Evolutionary conservation across 73 alveolate species (phyloP).

Genomic region (Tetrahymena thermophila): DNA sequence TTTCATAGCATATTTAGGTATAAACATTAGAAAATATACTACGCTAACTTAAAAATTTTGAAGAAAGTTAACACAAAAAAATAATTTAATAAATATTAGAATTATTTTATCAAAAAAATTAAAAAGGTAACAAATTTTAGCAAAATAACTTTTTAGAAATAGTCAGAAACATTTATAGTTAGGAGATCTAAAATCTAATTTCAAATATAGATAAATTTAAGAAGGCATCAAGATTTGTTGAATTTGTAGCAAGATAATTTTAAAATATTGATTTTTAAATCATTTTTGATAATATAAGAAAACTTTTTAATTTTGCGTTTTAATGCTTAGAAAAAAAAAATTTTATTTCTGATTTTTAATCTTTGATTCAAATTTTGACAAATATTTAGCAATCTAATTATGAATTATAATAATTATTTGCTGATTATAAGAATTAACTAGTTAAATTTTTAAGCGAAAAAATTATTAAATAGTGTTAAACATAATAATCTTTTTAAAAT

Average conservation of each 20-base stretch:
- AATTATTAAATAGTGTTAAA: background rate
- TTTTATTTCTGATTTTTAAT: too few relatives aligned
- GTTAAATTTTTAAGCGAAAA: background rate
- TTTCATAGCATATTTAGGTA: too few relatives aligned
- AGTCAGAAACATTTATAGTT: too few relatives aligned
- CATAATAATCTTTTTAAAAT: background rate
- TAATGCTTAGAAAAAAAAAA: background rate
- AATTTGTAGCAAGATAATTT: too few relatives aligned
- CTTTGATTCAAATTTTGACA: background rate
- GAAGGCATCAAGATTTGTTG: background rate
- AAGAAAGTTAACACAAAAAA: background rate
- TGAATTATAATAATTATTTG: background rate
- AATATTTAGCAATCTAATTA: too few relatives aligned
- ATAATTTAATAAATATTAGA: too few relatives aligned
- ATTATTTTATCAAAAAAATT: too few relatives aligned
- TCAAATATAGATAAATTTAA: too few relatives aligned
- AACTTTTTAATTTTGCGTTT: background rate
- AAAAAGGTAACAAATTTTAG: too few relatives aligned
- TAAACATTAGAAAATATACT: background rate
- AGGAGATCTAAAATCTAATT: too few relatives aligned
- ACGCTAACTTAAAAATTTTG: background rate
- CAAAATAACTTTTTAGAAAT: too few relatives aligned
- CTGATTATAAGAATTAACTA: background rate
- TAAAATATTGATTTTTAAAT: too few relatives aligned
- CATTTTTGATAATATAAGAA: background rate